phyloP scores from a whole-genome alignment of 257 asterid species.

The Cinchona pubescens region DNA sequence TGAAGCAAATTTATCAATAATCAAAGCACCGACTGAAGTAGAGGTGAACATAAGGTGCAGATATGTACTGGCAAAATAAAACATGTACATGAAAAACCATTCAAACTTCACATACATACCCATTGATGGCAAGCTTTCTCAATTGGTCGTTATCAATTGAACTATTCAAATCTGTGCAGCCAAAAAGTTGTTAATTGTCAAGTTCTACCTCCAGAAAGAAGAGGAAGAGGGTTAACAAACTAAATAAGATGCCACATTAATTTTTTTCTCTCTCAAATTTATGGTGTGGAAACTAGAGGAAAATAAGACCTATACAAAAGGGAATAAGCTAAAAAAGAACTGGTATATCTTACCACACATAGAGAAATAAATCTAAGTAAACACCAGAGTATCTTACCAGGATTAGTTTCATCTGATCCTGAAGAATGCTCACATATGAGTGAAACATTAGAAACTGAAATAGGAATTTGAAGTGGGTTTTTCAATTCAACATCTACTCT shows the following conservation, averaged over 20 bases:
- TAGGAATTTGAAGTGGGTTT: slow-evolving; percentile 93
- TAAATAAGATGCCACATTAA: neutral
- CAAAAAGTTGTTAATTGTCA: slow-evolving; percentile 20
- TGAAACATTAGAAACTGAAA: slow-evolving; percentile 68
- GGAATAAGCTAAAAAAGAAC: neutral
- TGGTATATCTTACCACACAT: neutral
- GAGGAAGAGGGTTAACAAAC: neutral
- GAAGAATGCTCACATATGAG: slow-evolving; percentile 74
- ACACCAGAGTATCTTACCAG: slow-evolving; percentile 42
- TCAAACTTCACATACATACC: slow-evolving; percentile 46
- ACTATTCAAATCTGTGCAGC: slow-evolving; percentile 50
- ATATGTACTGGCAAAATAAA: slow-evolving; percentile 7
- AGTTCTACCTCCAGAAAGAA: neutral
- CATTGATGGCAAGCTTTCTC: slow-evolving; percentile 40
- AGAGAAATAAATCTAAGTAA: neutral
- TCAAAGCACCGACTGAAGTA: slow-evolving; percentile 12
- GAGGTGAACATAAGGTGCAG: slow-evolving; percentile 13
- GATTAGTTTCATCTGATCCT: slow-evolving; percentile 37
- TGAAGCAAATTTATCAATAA: slow-evolving; percentile 22
- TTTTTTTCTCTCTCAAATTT: neutral
- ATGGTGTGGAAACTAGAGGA: neutral
- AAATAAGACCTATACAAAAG: neutral
- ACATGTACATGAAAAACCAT: slow-evolving; percentile 12
- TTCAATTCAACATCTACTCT: slow-evolving; percentile 68
- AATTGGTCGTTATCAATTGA: slow-evolving; percentile 47